A percentile compares a stretch with the other conserved stretches of the same genome.
These are phyloP conservation scores for Russula vinacea DNA, from an alignment of 768 basidiomycete genomes.

Conservation along the genomic window DNA sequence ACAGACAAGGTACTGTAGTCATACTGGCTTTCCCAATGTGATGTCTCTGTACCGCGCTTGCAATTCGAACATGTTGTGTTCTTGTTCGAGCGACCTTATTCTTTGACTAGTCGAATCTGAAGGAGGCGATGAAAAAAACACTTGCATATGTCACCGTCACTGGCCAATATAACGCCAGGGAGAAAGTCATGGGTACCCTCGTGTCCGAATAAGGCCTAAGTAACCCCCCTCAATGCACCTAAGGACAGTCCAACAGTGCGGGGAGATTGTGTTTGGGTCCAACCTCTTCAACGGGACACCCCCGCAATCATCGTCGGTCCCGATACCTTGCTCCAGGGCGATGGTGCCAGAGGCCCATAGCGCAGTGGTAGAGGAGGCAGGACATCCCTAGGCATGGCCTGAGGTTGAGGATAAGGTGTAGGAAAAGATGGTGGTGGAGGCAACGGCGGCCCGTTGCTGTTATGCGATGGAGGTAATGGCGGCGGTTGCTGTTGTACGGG, in stretches of 20 bases:
- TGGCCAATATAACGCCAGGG: not conserved
- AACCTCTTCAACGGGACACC: slow-evolving; percentile 54
- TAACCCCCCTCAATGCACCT: not conserved
- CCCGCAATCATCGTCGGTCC: slow-evolving; percentile 62
- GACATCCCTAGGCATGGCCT: slow-evolving; percentile 14
- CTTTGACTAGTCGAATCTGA: not conserved
- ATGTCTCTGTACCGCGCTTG: slow-evolving; percentile 7
- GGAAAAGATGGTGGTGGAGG: slow-evolving; percentile 22
- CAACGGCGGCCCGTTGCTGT: slow-evolving; percentile 28
- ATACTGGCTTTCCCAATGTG: slow-evolving; percentile 1
- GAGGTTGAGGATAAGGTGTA: slow-evolving; percentile 31
- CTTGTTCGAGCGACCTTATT: slow-evolving; percentile 3
- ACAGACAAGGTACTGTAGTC: slow-evolving; percentile 10
- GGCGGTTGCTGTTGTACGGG: slow-evolving; percentile 23
- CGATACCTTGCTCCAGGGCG: slow-evolving; percentile 71
- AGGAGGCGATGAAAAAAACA: not conserved
- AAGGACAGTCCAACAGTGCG: not conserved
- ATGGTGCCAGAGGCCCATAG: slow-evolving; percentile 63
- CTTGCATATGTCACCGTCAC: not conserved
- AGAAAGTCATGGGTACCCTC: not conserved
- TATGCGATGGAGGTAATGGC: slow-evolving; percentile 29
- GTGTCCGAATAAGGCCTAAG: not conserved
- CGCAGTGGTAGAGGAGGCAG: slow-evolving; percentile 42
- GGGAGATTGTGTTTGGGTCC: slow-evolving; percentile 1
- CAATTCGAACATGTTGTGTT: slow-evolving; percentile 2